Evolutionary conservation across 2,329 filamentous ascomycete species (phyloP).

Genomic region (Sclerotinia minor): DNA sequence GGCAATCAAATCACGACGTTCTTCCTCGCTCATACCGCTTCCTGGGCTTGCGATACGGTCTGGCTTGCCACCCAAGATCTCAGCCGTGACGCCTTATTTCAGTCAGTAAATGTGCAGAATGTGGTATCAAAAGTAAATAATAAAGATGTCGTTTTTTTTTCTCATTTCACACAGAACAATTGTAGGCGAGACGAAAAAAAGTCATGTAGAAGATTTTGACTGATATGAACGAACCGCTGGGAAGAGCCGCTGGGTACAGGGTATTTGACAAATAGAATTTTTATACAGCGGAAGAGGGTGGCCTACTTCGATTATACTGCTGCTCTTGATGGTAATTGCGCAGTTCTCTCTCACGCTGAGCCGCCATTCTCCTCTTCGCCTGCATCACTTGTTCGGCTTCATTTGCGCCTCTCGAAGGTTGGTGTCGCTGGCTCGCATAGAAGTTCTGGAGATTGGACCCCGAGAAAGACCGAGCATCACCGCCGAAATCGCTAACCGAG

Average conservation of each 20-base stretch:
- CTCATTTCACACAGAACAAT: conserved; percentile 44
- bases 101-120: conserved; percentile 42
- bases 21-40: conserved; percentile 85
- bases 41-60: conserved; percentile 83
- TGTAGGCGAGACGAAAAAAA: conserved; percentile 40
- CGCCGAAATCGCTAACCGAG: conserved; percentile 77
- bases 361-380: conserved; percentile 98
- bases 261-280: conserved; percentile 45
- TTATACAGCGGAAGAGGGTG: conserved; percentile 66
- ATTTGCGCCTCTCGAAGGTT: conserved; percentile 76
- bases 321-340: conserved; percentile 99
- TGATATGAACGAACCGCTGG: conserved; percentile 31
- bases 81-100: conserved; percentile 60
- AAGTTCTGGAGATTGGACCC: conserved; percentile 85
- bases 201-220: conserved; percentile 43
- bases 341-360: conserved; percentile 97
- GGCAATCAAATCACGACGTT: conserved; percentile 91
- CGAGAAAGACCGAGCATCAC: conserved; percentile 70
- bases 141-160: conserved; percentile 15
- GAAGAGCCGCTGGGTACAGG: conserved; percentile 40
- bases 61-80: conserved; percentile 71
- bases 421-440: conserved; percentile 91
- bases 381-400: conserved; percentile 99
- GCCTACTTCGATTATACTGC: conserved; percentile 99
- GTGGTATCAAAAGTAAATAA: conserved; percentile 17